Evolutionary conservation across 805 yeast genomes (phyloP), one percentile per base, ranked within the genome.

Genomic region (Candida endomychidarum): DNA sequence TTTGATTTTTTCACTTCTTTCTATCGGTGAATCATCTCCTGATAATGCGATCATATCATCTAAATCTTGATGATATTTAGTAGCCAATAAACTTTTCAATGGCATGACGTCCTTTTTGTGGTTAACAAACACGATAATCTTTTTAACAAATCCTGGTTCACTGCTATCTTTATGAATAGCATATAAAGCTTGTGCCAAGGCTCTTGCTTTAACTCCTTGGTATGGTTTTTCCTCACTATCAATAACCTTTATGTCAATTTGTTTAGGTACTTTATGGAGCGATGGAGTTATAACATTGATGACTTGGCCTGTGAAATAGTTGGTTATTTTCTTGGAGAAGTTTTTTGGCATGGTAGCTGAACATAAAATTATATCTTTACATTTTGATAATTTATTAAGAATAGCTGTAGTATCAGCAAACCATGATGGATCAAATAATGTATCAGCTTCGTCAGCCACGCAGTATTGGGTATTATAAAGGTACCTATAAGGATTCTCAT

Each of bases 361-460:
- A 43, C 91, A 86, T 49, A 91, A 77, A 0, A 90, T 73, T 16
- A 88, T 59, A 45, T 86, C 84, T 34, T 68, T 71, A 28, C 84
- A 62, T 43, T 76, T 74, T 3, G 63, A 52, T 14, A 77, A 68
- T 64, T 80, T 70, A 35, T 60, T 67, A 10, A 88, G 63, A 1
- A 78, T 75, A 2, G 67, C 59, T 46, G 78, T 73, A 2, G 96
- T 86, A 35, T 78, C 81, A 18, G 73, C 72, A 8, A 81, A 60
- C 74, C 89, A 90, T 0, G 93, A 82, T 38, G 78, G 76, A 56
- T 90, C 96, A 80, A 90, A 74, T 41, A 91, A 65, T 0, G 96
- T 85, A 61, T 91, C 99, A 0, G 99, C 98, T 60, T 91, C 99
- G 57, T 91, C 99, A 10, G 86, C 76, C 2, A 86, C 91, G 32